Percentiles rank a stretch among this genome's conserved stretches.
phyloP scores from a whole-genome alignment of 164 flowering plant species.

The Chimonanthus praecox region DNA sequence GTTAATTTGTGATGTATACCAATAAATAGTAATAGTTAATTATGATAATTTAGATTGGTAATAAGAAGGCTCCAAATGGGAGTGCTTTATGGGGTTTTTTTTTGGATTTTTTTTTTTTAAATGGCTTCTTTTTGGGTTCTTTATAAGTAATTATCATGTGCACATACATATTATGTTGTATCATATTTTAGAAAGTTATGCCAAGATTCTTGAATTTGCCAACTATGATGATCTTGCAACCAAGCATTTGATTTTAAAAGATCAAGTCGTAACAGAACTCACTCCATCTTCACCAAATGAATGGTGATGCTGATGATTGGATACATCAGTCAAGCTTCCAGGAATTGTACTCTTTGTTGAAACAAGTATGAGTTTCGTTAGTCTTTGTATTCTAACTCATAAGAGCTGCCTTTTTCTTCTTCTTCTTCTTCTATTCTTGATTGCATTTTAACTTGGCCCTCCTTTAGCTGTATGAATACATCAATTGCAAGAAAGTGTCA shows the following conservation, averaged over 20 bases:
- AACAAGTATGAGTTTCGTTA: slow-evolving; percentile 95
- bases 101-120: too few relatives aligned
- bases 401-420: slow-evolving; percentile 97
- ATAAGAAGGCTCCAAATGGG: too few relatives aligned
- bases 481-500: background rate
- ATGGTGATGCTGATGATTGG: slow-evolving; percentile 56
- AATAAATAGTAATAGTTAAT: too few relatives aligned
- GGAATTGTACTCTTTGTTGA: slow-evolving; percentile 87
- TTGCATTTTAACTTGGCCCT: slow-evolving; percentile 97
- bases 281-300: slow-evolving; percentile 80
- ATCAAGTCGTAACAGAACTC: slow-evolving; percentile 20
- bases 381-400: slow-evolving; percentile 97
- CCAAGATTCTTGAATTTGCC: background rate
- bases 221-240: background rate
- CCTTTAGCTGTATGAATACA: slow-evolving; percentile 59
- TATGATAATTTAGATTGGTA: too few relatives aligned
- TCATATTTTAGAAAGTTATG: too few relatives aligned
- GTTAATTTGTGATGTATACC: too few relatives aligned
- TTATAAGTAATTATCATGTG: too few relatives aligned
- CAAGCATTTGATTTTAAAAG: background rate
- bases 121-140: too few relatives aligned
- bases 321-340: slow-evolving; percentile 49
- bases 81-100: too few relatives aligned
- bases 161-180: too few relatives aligned
- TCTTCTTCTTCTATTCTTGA: slow-evolving; percentile 98